Evolutionary conservation across 495 filamentous ascomycete genomes (phyloP).

Genomic region (Aspergillus homomorphus): DNA sequence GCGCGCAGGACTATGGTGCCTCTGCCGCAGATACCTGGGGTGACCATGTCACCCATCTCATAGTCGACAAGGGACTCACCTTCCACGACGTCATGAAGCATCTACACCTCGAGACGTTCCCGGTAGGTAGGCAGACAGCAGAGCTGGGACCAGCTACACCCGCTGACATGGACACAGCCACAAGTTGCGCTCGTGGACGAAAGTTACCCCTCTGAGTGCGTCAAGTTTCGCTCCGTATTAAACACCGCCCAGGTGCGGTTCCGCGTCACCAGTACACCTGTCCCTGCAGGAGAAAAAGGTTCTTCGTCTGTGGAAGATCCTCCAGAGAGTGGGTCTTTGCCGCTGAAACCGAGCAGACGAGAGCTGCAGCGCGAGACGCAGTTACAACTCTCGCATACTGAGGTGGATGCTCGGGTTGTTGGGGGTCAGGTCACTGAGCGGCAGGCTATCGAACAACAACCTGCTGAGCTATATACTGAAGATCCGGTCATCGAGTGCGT

Average conservation of each 20-base stretch:
- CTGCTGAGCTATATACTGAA: neutral
- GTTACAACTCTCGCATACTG: slow-evolving; percentile 12
- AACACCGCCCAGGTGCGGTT: slow-evolving; percentile 60
- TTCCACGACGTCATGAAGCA: slow-evolving; percentile 63
- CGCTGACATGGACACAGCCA: slow-evolving; percentile 39
- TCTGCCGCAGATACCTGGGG: slow-evolving; percentile 56
- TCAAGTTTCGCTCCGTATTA: slow-evolving; percentile 56
- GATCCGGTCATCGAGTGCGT: neutral
- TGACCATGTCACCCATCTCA: slow-evolving; percentile 62
- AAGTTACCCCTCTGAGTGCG: slow-evolving; percentile 74
- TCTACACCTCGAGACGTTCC: slow-evolving; percentile 49
- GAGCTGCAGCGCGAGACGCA: slow-evolving; percentile 18
- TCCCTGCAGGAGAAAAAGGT: slow-evolving; percentile 8
- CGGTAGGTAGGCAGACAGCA: slow-evolving; percentile 36
- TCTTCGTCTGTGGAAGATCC: slow-evolving; percentile 2
- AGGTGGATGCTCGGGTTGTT: neutral
- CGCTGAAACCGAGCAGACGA: slow-evolving; percentile 29
- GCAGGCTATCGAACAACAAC: neutral
- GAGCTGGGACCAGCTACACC: slow-evolving; percentile 4
- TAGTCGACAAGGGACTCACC: slow-evolving; percentile 69
- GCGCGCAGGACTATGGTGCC: slow-evolving; percentile 73
- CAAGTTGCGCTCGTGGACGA: slow-evolving; percentile 67
- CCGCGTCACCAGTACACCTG: slow-evolving; percentile 44
- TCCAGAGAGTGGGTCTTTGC: slow-evolving; percentile 16
- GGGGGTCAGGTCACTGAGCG: neutral